phyloP scores from a whole-genome alignment of 805 yeast species.

The Saturnispora bothae region DNA sequence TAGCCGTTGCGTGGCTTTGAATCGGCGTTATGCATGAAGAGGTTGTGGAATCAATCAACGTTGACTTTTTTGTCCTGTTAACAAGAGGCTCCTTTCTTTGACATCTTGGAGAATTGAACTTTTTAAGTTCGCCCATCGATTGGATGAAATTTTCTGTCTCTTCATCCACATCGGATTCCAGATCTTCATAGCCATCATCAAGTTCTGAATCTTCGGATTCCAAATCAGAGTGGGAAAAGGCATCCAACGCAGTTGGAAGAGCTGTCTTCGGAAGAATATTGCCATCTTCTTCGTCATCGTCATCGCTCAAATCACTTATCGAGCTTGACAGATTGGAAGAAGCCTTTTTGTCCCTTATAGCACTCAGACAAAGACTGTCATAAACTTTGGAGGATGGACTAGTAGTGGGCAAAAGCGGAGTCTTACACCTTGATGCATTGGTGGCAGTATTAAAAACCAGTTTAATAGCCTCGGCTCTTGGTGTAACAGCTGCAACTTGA shows the following conservation, averaged over 20 bases:
- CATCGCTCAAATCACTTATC: constrained; percentile 9
- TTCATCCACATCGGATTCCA: constrained; percentile 14
- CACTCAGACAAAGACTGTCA: constrained; percentile 13
- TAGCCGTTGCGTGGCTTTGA: constrained; percentile 12
- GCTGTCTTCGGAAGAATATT: too few relatives aligned
- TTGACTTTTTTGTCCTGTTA: not conserved
- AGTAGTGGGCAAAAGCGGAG: not conserved
- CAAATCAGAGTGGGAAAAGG: constrained; percentile 5
- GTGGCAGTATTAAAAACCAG: constrained; percentile 29
- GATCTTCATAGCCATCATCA: constrained; percentile 16
- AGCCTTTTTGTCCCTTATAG: not conserved
- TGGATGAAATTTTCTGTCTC: constrained; percentile 12
- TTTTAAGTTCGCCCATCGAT: constrained; percentile 6
- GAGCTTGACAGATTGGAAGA: not conserved
- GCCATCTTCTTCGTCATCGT: constrained; percentile 1
- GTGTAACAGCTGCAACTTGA: constrained; percentile 18
- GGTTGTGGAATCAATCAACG: constrained; percentile 8
- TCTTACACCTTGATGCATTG: constrained; percentile 19
- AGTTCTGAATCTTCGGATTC: constrained; percentile 14
- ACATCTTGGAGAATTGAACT: constrained; percentile 6
- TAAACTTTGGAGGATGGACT: constrained; percentile 7
- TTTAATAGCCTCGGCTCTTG: constrained; percentile 30
- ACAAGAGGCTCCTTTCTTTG: not conserved
- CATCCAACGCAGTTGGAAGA: too few relatives aligned
- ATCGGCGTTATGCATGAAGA: constrained; percentile 11